Percentiles rank a stretch among this genome's conserved stretches.
phyloP scores from a whole-genome alignment of 1,284 basidiomycete species.

The Austroboletus niveus region DNA sequence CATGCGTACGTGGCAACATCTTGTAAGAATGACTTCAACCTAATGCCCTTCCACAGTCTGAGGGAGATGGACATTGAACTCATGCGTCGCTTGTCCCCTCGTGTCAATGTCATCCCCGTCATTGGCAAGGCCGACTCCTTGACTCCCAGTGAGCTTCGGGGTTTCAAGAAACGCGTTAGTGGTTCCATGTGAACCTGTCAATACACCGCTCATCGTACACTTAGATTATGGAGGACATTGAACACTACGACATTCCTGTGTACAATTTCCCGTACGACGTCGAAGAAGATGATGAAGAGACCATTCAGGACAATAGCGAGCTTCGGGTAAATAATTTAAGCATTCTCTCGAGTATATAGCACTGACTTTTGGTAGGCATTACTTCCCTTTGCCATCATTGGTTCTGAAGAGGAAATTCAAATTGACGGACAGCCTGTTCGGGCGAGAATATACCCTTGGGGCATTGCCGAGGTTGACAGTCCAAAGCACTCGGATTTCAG shows the following conservation, averaged over 20 bases:
- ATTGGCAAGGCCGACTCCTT: constrained; percentile 97
- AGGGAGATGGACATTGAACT: constrained; percentile 99
- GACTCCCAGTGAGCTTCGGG: constrained; percentile 86
- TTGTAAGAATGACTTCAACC: not conserved
- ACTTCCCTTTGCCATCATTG: constrained; percentile 96
- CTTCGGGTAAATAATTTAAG: constrained; percentile 60
- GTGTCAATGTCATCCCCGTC: constrained; percentile 99
- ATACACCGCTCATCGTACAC: constrained; percentile 5
- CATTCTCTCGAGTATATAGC: not conserved
- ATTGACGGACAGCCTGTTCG: constrained; percentile 90
- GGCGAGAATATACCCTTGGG: constrained; percentile 97
- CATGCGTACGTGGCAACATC: constrained; percentile 51
- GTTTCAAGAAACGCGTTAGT: constrained; percentile 94
- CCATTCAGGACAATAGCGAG: constrained; percentile 96
- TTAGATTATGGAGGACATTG: constrained; percentile 99
- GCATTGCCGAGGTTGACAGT: constrained; percentile 98
- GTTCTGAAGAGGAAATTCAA: constrained; percentile 95
- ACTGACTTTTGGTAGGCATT: constrained; percentile 53
- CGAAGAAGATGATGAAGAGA: constrained; percentile 99
- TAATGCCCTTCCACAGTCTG: constrained; percentile 50
- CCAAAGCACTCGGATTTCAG: constrained; percentile 98
- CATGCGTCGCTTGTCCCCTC: constrained; percentile 93
- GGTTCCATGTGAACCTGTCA: constrained; percentile 1
- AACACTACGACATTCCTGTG: constrained; percentile 96
- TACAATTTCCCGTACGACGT: constrained; percentile 99